phyloP scores from a whole-genome alignment of 2,329 filamentous ascomycete genomes.

The Penicillium sp. region DNA sequence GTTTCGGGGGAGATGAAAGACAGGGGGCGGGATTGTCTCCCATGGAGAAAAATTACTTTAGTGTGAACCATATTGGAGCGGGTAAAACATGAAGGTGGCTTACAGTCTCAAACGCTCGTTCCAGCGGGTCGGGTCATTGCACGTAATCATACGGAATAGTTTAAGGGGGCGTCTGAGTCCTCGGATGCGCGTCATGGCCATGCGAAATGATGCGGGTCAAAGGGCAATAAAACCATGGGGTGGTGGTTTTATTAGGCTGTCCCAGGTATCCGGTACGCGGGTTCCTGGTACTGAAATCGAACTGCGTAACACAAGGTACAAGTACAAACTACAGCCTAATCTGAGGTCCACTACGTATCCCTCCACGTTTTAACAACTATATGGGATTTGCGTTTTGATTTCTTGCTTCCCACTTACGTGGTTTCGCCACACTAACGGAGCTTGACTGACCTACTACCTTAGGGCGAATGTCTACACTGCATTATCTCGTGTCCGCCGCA shows the following conservation, averaged over 20 bases:
- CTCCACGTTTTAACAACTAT: background rate
- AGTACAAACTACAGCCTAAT: background rate
- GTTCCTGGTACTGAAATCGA: slow-evolving; percentile 1
- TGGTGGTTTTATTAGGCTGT: slow-evolving; percentile 2
- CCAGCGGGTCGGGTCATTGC: slow-evolving; percentile 8
- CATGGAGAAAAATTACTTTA: background rate
- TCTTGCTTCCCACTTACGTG: background rate
- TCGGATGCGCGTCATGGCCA: slow-evolving; percentile 23
- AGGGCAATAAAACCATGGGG: slow-evolving; percentile 1
- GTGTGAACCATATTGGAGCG: background rate
- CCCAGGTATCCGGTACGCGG: slow-evolving; percentile 19
- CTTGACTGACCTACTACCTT: no score
- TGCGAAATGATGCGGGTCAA: slow-evolving; percentile 8
- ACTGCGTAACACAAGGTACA: background rate
- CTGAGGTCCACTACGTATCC: background rate
- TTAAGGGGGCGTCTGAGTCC: background rate
- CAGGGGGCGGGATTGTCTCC: background rate
- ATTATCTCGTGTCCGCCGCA: slow-evolving; percentile 25
- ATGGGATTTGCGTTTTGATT: background rate
- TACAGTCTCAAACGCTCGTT: slow-evolving; percentile 19
- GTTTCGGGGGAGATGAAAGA: background rate
- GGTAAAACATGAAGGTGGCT: slow-evolving; percentile 10
- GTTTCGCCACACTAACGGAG: background rate
- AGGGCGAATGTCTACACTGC: background rate
- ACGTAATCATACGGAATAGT: background rate